Evolutionary conservation across 805 yeast species (phyloP), one percentile per base, ranked within the genome.

Genomic region (Metschnikowia cerradonensis): DNA sequence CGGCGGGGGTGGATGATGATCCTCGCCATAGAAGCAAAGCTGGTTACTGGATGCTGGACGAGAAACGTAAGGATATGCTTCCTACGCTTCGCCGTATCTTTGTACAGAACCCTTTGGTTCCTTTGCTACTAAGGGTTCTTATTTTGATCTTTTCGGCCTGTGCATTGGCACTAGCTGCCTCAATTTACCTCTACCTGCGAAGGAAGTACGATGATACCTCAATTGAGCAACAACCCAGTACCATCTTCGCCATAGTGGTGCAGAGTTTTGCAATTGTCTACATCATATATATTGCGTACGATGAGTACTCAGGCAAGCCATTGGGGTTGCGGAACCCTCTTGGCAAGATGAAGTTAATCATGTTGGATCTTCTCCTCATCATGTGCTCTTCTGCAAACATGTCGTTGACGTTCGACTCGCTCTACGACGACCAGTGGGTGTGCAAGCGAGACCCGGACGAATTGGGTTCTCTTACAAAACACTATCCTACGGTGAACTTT

Each of bases 251-350:
- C 3, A 79, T 94, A 2, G 83, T 83, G 47, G 96, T 92, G 3
- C 92, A 90, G 61, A 73, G 89, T 30, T 74, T 83, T 54, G 96
- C 96, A 2, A 68, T 89, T 23, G 78, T 82, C 0, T 94, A 94
- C 64, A 77, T 90, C 50, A 68, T 84, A 3, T 90, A 88, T 67
- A 88, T 92, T 65, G 83, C 96, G 2, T 83, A 82, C 61, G 98
- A 94, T 67, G 99, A 94, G 67, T 92, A 89, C 67, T 79, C 84
- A 22, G 95, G 97, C 13, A 86, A 89, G 63, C 99, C 98, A 0
- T 67, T 94, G 45, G 99, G 99, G 0, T 74, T 94, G 41, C 78
- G 99, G 58, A 81, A 89, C 54, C 95, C 97, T 0, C 73, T 81
- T 52, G 89, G 87, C 22, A 94, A 94, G 65, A 79, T 94, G 75